Conservation (phyloP, 352 stramenopile species). For the Lagenidium giganteum region DNA sequence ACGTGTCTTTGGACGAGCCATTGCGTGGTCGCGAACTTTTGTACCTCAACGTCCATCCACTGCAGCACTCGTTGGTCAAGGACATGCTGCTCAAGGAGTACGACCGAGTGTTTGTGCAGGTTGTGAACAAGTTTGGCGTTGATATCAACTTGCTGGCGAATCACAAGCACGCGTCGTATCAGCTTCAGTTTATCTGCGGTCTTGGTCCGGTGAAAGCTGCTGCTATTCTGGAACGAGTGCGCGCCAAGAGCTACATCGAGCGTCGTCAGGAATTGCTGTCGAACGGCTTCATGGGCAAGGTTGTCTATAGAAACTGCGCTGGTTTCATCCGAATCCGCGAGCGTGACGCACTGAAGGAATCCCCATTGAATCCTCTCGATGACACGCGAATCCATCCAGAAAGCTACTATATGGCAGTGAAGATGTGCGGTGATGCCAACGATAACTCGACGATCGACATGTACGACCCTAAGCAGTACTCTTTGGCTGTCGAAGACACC, state of each 20-base stretch:
- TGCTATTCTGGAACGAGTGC: slow-evolving; percentile 77
- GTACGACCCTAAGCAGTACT: slow-evolving; percentile 89
- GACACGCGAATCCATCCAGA: slow-evolving; percentile 87
- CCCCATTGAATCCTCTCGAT: slow-evolving; percentile 81
- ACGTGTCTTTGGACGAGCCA: slow-evolving; percentile 73
- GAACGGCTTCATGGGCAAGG: slow-evolving; percentile 77
- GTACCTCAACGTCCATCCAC: slow-evolving; percentile 81
- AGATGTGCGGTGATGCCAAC: slow-evolving; percentile 88
- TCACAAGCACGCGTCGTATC: slow-evolving; percentile 83
- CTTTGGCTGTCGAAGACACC: slow-evolving; percentile 86
- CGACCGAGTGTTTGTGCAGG: slow-evolving; percentile 80
- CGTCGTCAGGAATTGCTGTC: slow-evolving; percentile 82
- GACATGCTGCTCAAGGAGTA: slow-evolving; percentile 83
- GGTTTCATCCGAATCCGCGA: slow-evolving; percentile 87
- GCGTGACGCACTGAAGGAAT: slow-evolving; percentile 76
- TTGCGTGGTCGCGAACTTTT: slow-evolving; percentile 72
- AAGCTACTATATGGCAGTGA: slow-evolving; percentile 90
- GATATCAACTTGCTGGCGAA: slow-evolving; percentile 89
- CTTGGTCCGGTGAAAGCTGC: slow-evolving; percentile 79
- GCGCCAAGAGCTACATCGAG: slow-evolving; percentile 82
- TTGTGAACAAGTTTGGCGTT: slow-evolving; percentile 85
- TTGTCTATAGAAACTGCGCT: slow-evolving; percentile 85
- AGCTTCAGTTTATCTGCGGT: slow-evolving; percentile 85
- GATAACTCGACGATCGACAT: slow-evolving; percentile 91
- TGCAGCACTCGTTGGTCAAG: slow-evolving; percentile 85